These are phyloP conservation scores for Aureobasidium sp. DNA, from an alignment of 2,329 filamentous ascomycete species.

Conservation along the genomic window DNA sequence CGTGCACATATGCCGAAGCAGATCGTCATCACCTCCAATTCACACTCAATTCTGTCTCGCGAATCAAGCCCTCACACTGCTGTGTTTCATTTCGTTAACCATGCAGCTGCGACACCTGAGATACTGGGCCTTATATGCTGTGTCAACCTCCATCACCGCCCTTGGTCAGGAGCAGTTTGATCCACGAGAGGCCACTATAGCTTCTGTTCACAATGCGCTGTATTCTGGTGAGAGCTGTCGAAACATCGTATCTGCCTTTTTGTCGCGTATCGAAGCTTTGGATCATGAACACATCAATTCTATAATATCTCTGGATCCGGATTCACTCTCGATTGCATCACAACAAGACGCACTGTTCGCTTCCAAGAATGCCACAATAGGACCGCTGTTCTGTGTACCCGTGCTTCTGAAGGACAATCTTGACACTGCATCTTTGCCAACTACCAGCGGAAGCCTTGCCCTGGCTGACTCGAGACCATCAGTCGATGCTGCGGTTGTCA, in stretches of 20 bases:
- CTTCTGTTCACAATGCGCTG: conserved; percentile 50
- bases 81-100: background rate
- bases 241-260: conserved; percentile 48
- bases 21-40: background rate
- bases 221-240: conserved; percentile 48
- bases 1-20: background rate
- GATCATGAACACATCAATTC: conserved; percentile 51
- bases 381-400: conserved; percentile 54
- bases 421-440: conserved; percentile 49
- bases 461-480: conserved; percentile 43
- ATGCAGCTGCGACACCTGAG: background rate
- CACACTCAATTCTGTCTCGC: background rate
- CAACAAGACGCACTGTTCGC: conserved; percentile 42
- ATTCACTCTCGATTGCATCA: conserved; percentile 44
- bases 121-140: background rate
- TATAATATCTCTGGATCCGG: conserved; percentile 47
- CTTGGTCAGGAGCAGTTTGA: conserved; percentile 35
- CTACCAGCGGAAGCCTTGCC: conserved; percentile 49
- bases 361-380: conserved; percentile 42
- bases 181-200: conserved; percentile 52
- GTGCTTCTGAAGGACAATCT: conserved; percentile 60
- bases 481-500: conserved; percentile 27
- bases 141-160: background rate
- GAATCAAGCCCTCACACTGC: background rate
- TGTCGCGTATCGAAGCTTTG: conserved; percentile 51